Evolutionary conservation across 495 filamentous ascomycete genomes (phyloP).

Genomic region (Pyrenula aspistea): DNA sequence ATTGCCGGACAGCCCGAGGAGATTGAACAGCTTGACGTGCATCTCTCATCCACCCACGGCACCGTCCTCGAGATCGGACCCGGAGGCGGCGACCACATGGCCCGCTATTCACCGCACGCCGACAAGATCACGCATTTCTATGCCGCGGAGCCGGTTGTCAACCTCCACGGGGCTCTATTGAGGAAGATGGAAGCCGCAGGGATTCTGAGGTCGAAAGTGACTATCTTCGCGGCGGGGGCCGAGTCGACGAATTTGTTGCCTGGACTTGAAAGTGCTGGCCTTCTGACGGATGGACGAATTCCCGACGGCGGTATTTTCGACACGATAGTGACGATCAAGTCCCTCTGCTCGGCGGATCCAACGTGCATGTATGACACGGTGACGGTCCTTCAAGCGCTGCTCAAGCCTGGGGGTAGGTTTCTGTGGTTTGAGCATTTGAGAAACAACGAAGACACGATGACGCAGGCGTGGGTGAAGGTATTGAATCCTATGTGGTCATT

Average conservation of each 20-base stretch:
- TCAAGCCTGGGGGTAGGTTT: not conserved
- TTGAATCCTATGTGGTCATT: not conserved
- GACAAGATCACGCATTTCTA: not conserved
- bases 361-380: not conserved
- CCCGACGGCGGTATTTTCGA: not conserved
- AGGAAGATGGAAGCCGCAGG: not conserved
- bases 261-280: not conserved
- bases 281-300: not conserved
- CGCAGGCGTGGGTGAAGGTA: not conserved
- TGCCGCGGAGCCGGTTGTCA: not conserved
- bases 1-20: not conserved
- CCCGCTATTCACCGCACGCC: not conserved
- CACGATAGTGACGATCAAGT: slow-evolving; percentile 1
- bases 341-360: not conserved
- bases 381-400: not conserved
- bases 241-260: not conserved
- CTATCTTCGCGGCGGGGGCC: not conserved
- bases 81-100: not conserved
- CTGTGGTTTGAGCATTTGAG: not conserved
- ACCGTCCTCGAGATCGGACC: not conserved
- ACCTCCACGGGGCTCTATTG: not conserved
- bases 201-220: not conserved
- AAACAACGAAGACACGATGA: not conserved
- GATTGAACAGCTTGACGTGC: not conserved
- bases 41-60: not conserved